Conservation (phyloP, 306 rosid species). For the Dryas octopetala region DNA sequence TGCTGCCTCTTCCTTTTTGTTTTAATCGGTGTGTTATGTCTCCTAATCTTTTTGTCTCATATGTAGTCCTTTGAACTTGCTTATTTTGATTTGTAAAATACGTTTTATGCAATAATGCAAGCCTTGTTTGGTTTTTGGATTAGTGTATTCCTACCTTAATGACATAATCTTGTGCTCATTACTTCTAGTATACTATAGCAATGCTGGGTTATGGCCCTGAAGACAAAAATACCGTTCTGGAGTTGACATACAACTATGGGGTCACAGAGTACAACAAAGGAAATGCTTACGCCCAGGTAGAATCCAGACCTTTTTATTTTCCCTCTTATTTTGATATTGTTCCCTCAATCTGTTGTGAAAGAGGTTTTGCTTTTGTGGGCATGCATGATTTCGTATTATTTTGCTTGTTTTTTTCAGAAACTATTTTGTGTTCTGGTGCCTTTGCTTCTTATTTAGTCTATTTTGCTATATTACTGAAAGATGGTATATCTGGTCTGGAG, state of each 20-base stretch:
- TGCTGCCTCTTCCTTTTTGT: too few relatives aligned
- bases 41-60: too few relatives aligned
- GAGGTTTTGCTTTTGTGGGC: not conserved
- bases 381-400: not conserved
- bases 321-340: not conserved
- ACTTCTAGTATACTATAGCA: constrained; percentile 61
- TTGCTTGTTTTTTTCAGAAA: not conserved
- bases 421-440: not conserved
- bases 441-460: not conserved
- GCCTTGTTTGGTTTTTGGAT: not conserved
- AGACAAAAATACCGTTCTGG: constrained; percentile 74
- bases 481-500: not conserved
- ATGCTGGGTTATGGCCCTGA: constrained; percentile 90
- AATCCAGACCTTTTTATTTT: constrained; percentile 10
- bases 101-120: not conserved
- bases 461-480: not conserved
- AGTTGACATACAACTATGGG: constrained; percentile 88
- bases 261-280: constrained; percentile 78
- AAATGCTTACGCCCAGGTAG: constrained; percentile 92
- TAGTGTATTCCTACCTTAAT: constrained; percentile 7
- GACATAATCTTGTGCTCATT: constrained; percentile 16
- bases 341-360: constrained; percentile 15
- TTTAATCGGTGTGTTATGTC: too few relatives aligned
- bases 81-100: not conserved
- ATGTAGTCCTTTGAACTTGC: too few relatives aligned